These are phyloP conservation scores for Eimeria maxima DNA, from an alignment of 169 alveolate species.

Conservation along the genomic window DNA sequence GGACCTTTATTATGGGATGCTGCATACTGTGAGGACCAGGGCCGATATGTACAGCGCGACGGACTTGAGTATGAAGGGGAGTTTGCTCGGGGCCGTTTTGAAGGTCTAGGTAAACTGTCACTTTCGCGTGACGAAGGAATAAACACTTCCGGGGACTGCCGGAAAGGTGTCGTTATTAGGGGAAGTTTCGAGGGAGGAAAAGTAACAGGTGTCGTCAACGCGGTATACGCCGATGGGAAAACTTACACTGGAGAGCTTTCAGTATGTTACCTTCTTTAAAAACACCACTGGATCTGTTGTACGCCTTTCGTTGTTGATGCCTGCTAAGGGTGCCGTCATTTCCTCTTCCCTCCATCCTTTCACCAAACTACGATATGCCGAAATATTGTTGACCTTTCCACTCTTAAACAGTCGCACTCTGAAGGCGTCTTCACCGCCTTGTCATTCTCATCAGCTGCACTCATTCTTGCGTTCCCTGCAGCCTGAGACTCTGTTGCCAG, in stretches of 20 bases:
- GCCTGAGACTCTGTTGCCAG: conserved; percentile 77
- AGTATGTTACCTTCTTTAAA: conserved; percentile 31
- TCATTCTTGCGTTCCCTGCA: conserved; percentile 16
- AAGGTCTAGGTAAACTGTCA: conserved; percentile 80
- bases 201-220: conserved; percentile 64
- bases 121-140: conserved; percentile 27
- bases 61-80: conserved; percentile 82
- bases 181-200: conserved; percentile 77
- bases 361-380: background rate
- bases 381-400: background rate
- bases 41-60: conserved; percentile 77
- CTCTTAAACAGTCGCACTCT: background rate
- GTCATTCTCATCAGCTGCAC: background rate
- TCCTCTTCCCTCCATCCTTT: background rate
- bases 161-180: conserved; percentile 62
- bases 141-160: background rate
- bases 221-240: conserved; percentile 75
- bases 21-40: conserved; percentile 35
- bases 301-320: background rate
- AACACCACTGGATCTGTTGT: background rate
- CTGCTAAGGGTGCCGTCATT: background rate
- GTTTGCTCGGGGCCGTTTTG: conserved; percentile 74
- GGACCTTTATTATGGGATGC: background rate
- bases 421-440: background rate
- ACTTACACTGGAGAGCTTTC: conserved; percentile 73